phyloP scores from a whole-genome alignment of 176 grass and related monocot genomes.

The Echinochloa phyllopogon region DNA sequence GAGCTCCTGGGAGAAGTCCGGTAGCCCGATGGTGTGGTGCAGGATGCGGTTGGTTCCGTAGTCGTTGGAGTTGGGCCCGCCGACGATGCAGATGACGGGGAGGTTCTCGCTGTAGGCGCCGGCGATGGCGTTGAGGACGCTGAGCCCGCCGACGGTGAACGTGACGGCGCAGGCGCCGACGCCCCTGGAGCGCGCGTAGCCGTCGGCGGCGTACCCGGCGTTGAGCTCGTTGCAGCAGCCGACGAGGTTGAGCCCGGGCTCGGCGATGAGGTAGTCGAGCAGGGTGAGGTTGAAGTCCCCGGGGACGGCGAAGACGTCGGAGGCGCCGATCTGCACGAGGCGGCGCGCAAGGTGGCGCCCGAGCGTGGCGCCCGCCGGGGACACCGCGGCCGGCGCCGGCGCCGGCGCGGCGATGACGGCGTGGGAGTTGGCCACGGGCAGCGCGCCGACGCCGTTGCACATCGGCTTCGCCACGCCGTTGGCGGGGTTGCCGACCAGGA shows the following conservation, averaged over 20 bases:
- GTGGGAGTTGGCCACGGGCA: conserved; percentile 35
- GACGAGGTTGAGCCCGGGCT: conserved; percentile 68
- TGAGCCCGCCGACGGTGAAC: conserved; percentile 82
- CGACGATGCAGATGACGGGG: conserved; percentile 75
- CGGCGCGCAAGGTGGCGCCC: conserved; percentile 75
- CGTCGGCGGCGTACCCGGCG: conserved; percentile 81
- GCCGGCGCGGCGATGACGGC: conserved; percentile 21
- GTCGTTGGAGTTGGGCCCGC: conserved; percentile 82
- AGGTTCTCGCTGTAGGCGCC: conserved; percentile 80
- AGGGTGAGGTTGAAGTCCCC: conserved; percentile 89
- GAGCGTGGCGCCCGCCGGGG: conserved; percentile 40
- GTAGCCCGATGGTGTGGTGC: conserved; percentile 84
- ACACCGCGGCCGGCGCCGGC: not conserved
- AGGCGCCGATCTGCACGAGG: conserved; percentile 69
- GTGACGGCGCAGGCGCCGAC: conserved; percentile 83
- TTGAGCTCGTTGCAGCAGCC: conserved; percentile 97
- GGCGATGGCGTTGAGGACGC: conserved; percentile 83
- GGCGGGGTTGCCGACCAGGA: conserved; percentile 31
- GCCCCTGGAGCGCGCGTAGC: conserved; percentile 62
- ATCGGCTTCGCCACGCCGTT: conserved; percentile 41
- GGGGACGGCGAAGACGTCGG: conserved; percentile 77
- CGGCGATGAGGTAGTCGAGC: conserved; percentile 77
- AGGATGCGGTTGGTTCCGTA: conserved; percentile 77
- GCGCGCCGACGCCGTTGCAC: conserved; percentile 42
- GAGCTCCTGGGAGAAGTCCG: conserved; percentile 83